phyloP scores from a whole-genome alignment of 2,329 filamentous ascomycete species.

The Didymella lethalis region DNA sequence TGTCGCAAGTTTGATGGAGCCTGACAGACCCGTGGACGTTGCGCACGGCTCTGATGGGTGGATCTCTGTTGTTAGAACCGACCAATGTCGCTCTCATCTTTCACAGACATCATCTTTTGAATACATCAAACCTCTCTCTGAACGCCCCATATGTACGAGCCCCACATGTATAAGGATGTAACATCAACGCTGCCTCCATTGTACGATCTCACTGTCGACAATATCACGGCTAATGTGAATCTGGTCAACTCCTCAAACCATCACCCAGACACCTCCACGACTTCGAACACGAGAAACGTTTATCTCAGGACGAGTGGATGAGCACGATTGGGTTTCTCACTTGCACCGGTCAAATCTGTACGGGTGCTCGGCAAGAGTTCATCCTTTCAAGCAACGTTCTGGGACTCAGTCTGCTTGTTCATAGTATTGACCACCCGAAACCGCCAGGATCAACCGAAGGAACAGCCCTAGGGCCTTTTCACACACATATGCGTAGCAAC shows the following conservation, averaged over 20 bases:
- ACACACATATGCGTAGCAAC: slow-evolving; percentile 72
- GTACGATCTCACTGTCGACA: slow-evolving; percentile 72
- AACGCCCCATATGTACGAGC: no score
- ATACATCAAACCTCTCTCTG: no score
- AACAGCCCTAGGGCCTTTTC: slow-evolving; percentile 80
- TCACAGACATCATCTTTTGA: no score
- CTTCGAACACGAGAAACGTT: slow-evolving; percentile 76
- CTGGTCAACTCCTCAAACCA: slow-evolving; percentile 73
- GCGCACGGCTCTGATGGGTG: no score
- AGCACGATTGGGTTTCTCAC: slow-evolving; percentile 73
- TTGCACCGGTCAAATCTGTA: slow-evolving; percentile 70
- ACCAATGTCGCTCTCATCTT: no score
- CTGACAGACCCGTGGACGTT: no score
- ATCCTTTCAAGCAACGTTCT: slow-evolving; percentile 80
- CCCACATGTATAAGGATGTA: no score
- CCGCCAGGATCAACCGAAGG: slow-evolving; percentile 73
- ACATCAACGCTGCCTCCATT: no score
- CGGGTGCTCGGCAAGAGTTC: slow-evolving; percentile 68
- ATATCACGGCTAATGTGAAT: slow-evolving; percentile 77
- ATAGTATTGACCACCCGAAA: slow-evolving; percentile 82
- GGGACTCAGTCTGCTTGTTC: slow-evolving; percentile 77
- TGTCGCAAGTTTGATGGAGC: no score
- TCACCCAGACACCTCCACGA: slow-evolving; percentile 77
- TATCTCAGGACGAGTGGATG: slow-evolving; percentile 81
- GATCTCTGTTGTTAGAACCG: no score